A percentile compares a stretch with the other conserved stretches of the same genome.
Conservation (phyloP, 345 rosid species). For the Gossypium sturtianum region DNA sequence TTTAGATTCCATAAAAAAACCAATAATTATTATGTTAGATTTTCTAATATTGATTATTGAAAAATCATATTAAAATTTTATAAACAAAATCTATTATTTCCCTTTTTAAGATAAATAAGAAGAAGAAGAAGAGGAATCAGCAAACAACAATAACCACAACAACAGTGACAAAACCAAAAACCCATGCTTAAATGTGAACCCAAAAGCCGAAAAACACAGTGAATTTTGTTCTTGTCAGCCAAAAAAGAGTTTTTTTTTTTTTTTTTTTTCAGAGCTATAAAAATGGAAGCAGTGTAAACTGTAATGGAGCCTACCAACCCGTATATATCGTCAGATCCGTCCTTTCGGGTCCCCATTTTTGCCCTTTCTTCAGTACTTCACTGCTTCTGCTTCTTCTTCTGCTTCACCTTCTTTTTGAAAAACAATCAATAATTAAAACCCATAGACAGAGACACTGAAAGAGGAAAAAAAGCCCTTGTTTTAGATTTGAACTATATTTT, state of each 20-base stretch:
- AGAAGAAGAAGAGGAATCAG: not conserved
- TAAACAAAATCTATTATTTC: not conserved
- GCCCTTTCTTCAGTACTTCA: not conserved
- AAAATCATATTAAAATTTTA: too few relatives aligned
- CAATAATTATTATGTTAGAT: too few relatives aligned
- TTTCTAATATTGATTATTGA: too few relatives aligned
- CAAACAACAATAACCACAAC: not conserved
- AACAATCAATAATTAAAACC: not conserved
- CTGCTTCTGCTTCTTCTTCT: not conserved
- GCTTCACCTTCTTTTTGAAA: not conserved
- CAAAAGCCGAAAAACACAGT: slow-evolving; percentile 20
- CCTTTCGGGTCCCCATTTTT: slow-evolving; percentile 25
- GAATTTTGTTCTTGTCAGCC: slow-evolving; percentile 3
- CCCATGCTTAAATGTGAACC: slow-evolving; percentile 27
- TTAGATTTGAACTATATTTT: slow-evolving; percentile 17
- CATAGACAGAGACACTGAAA: slow-evolving; percentile 10
- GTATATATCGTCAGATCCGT: slow-evolving; percentile 45
- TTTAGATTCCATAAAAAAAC: too few relatives aligned
- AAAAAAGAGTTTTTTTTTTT: not conserved
- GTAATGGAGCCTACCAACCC: slow-evolving; percentile 50
- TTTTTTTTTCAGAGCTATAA: not conserved
- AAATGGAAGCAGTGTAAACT: slow-evolving; percentile 6
- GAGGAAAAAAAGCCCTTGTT: slow-evolving; percentile 5
- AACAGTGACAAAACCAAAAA: slow-evolving; percentile 28
- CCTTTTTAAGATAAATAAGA: not conserved